Conservation (phyloP, 345 rosid genomes). For the Psidium friedrichsthalianum region DNA sequence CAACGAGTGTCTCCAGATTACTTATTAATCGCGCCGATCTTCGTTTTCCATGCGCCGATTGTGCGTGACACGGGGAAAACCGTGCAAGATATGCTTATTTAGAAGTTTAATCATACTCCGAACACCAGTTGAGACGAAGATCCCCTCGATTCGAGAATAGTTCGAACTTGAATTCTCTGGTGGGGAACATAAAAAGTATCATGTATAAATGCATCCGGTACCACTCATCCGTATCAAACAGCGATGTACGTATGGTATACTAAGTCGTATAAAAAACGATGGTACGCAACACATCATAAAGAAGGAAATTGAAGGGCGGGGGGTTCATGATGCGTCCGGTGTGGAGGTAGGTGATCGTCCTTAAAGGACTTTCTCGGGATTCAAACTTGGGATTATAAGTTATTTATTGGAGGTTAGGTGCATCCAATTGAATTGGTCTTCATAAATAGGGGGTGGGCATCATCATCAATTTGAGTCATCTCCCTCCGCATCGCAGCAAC, state of each 20-base stretch:
- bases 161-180: not conserved
- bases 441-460: not conserved
- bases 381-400: not conserved
- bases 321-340: not conserved
- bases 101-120: not conserved
- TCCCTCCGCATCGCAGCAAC: not conserved
- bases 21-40: not conserved
- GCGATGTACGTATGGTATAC: not conserved
- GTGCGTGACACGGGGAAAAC: not conserved
- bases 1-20: not conserved
- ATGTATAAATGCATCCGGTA: not conserved
- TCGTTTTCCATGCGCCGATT: not conserved
- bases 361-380: not conserved
- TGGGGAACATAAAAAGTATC: not conserved
- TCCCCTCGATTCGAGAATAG: not conserved
- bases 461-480: not conserved
- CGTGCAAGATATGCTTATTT: not conserved
- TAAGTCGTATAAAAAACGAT: not conserved
- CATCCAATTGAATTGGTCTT: not conserved
- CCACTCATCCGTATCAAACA: not conserved
- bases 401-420: not conserved
- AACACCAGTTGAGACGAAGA: not conserved
- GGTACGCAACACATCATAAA: not conserved
- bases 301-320: not conserved
- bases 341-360: not conserved